Base-by-base conservation (phyloP, 140 eudicot species). In the Anethum foeniculum region DNA sequence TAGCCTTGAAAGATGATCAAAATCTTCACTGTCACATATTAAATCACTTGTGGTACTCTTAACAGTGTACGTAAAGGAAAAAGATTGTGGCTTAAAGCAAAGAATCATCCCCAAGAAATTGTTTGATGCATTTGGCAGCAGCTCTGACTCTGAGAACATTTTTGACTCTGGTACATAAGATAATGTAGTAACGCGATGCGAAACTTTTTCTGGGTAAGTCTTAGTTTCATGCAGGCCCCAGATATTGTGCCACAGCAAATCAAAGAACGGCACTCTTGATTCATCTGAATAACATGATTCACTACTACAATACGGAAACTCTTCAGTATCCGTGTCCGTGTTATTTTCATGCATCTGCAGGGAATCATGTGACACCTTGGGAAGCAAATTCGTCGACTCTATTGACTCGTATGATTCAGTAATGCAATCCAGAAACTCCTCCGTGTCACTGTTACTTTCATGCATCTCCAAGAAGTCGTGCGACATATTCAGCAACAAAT, bases 71-170 rank as follows among this genome's bases (percentile, higher is more conserved):
- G 32, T 58, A 4, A 23, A 1, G 32, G 15, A 8, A 23, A 4
- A 19, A 4, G 30, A 9, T 21, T 5, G 5, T 25, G 68, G 68
- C 0, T 1, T 5, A 58, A 58, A 58, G 68, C 2, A 60, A 60
- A 60, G 68, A n/a, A 60, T 60, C 68, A 60, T 60, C 68, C 68
- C 68, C 68, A 60, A 60, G 32, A 60, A 60, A n/a, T 7, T 60
- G 30, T 58, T 13, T 23, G 67, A 58, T 14, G 3, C 14, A 58
- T 23, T 8, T 23, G 32, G 67, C 14, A 0, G 30, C 13, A 58
- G 23, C 7, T 56, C 65, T 56, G 65, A 58, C 10, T 58, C 44
- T 41, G 44, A 41, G 6, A 38, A 52, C 18, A 52, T 16, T 16
- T 52, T 19, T 18, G 62, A 23, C 62, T 52, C 25, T 4, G 19